These are phyloP conservation scores for Exophiala xenobiotica DNA, from an alignment of 2,329 filamentous ascomycete species.

Conservation along the genomic window DNA sequence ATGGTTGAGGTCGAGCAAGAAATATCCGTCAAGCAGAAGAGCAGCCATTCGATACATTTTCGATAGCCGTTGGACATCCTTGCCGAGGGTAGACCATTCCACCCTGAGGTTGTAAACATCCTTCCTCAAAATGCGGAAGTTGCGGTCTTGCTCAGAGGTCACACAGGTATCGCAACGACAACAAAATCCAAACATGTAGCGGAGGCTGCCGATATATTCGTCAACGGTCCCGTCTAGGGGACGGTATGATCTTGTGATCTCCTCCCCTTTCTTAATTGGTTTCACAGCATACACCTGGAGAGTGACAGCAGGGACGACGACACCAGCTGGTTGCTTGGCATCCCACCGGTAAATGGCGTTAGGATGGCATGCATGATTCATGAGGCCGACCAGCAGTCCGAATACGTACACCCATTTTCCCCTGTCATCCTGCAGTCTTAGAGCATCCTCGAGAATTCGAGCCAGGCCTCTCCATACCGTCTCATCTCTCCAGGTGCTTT, in stretches of 20 bases:
- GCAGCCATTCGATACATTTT: slow-evolving; percentile 2
- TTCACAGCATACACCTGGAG: slow-evolving; percentile 8
- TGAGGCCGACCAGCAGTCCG: slow-evolving; percentile 7
- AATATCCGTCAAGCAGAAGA: slow-evolving; percentile 7
- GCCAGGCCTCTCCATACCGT: not conserved
- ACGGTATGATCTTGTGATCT: slow-evolving; percentile 32
- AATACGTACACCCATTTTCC: not conserved
- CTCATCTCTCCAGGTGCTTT: not conserved
- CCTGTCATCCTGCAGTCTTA: not conserved
- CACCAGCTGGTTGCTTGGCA: not conserved
- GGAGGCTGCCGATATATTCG: slow-evolving; percentile 1
- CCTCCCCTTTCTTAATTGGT: slow-evolving; percentile 29
- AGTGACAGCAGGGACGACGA: not conserved
- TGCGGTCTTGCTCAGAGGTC: slow-evolving; percentile 1
- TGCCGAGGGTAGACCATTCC: not conserved
- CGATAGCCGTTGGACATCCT: not conserved
- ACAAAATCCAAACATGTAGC: slow-evolving; percentile 27
- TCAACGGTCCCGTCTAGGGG: slow-evolving; percentile 1
- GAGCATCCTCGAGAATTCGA: not conserved
- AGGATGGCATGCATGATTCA: slow-evolving; percentile 15
- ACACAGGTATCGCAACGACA: slow-evolving; percentile 32
- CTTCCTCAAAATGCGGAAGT: slow-evolving; percentile 1
- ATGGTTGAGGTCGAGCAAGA: slow-evolving; percentile 3
- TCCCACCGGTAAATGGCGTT: slow-evolving; percentile 1
- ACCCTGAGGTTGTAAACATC: slow-evolving; percentile 4